Percentiles rank a stretch among this genome's conserved stretches.
These are phyloP conservation scores for Ascomycota sp. DNA, from an alignment of 2,329 filamentous ascomycete species.

Conservation along the genomic window DNA sequence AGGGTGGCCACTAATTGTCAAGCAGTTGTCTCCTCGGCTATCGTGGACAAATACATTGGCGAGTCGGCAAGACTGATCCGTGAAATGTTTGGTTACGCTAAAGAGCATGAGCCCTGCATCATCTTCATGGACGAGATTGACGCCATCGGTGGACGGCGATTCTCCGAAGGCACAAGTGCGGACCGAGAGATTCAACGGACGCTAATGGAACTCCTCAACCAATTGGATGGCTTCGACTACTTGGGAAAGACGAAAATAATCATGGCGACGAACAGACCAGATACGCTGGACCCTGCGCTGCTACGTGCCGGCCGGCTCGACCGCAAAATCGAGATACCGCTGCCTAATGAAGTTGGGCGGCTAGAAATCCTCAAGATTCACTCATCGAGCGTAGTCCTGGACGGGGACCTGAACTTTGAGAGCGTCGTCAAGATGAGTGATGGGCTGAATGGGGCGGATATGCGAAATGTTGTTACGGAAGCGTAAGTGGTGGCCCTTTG, in stretches of 20 bases:
- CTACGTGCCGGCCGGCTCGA: slow-evolving; percentile 83
- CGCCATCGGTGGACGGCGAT: slow-evolving; percentile 86
- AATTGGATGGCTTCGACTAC: slow-evolving; percentile 97
- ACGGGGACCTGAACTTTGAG: slow-evolving; percentile 95
- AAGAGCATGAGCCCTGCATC: slow-evolving; percentile 97
- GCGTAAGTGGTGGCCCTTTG: slow-evolving; percentile 43
- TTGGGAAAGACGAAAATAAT: slow-evolving; percentile 99
- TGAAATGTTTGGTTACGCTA: slow-evolving; percentile 99
- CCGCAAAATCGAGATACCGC: slow-evolving; percentile 89
- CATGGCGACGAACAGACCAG: slow-evolving; percentile 95
- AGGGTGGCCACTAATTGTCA: slow-evolving; percentile 3
- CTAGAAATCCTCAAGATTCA: slow-evolving; percentile 98
- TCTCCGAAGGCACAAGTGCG: slow-evolving; percentile 90
- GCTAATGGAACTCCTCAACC: slow-evolving; percentile 94
- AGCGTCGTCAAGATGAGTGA: slow-evolving; percentile 99
- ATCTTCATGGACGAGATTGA: slow-evolving; percentile 99
- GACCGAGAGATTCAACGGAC: slow-evolving; percentile 97
- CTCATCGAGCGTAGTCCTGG: slow-evolving; percentile 59
- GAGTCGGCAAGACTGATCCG: slow-evolving; percentile 91
- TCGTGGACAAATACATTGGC: slow-evolving; percentile 98
- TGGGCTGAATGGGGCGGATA: slow-evolving; percentile 86
- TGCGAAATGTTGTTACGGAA: slow-evolving; percentile 94
- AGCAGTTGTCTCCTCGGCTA: slow-evolving; percentile 85
- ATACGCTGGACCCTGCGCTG: slow-evolving; percentile 83
- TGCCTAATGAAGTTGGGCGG: slow-evolving; percentile 89